These are phyloP conservation scores for Gaertneriomyces semiglobifer DNA, from an alignment of 192 early-diverging fungal genomes.

Conservation along the genomic window DNA sequence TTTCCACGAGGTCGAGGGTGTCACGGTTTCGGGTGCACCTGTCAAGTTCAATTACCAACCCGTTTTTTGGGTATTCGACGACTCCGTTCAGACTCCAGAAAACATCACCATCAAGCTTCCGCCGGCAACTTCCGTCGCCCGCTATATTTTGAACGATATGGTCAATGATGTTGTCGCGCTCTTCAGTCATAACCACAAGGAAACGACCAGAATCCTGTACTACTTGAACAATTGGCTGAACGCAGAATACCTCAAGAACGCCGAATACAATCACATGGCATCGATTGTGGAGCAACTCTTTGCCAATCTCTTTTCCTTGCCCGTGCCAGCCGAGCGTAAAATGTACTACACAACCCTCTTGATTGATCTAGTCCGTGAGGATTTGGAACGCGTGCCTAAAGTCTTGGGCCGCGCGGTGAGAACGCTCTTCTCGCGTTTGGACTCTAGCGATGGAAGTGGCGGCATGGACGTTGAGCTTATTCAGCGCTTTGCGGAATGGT, in stretches of 20 bases:
- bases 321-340: slow-evolving; percentile 37
- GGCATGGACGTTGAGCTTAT: slow-evolving; percentile 84
- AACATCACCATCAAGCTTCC: slow-evolving; percentile 38
- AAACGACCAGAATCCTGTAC: slow-evolving; percentile 74
- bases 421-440: slow-evolving; percentile 62
- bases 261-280: slow-evolving; percentile 51
- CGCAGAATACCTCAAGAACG: slow-evolving; percentile 31
- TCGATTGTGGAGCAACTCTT: slow-evolving; percentile 57
- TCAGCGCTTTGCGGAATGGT: slow-evolving; percentile 80
- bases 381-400: slow-evolving; percentile 53
- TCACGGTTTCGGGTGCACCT: slow-evolving; percentile 18
- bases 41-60: slow-evolving; percentile 40
- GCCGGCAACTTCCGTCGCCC: slow-evolving; percentile 35
- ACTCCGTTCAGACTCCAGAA: slow-evolving; percentile 34
- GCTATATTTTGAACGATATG: slow-evolving; percentile 78
- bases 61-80: slow-evolving; percentile 48
- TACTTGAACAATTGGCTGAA: slow-evolving; percentile 42
- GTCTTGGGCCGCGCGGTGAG: slow-evolving; percentile 65
- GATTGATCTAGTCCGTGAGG: slow-evolving; percentile 68
- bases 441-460: slow-evolving; percentile 21
- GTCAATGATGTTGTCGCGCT: slow-evolving; percentile 75
- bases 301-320: slow-evolving; percentile 55
- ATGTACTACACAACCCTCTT: slow-evolving; percentile 73
- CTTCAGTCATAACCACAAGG: slow-evolving; percentile 90
- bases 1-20: slow-evolving; percentile 31